Percentiles rank a stretch among this genome's conserved stretches.
phyloP scores from a whole-genome alignment of 805 yeast genomes.

The Saccharomycopsis sp. region DNA sequence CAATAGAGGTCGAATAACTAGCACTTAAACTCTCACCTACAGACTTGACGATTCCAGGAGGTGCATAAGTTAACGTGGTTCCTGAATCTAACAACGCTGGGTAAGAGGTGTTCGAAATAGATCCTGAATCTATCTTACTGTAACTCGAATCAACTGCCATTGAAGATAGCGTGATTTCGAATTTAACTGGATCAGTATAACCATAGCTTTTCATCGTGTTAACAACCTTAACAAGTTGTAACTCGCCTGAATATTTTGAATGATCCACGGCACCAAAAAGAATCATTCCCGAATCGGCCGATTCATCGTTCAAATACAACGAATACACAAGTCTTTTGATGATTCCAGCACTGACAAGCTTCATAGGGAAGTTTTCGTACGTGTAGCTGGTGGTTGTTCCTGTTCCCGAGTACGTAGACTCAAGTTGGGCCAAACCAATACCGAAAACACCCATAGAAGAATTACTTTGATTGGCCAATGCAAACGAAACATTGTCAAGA shows the following conservation, averaged over 20 bases:
- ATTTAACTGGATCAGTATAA: constrained; percentile 36
- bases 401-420: constrained; percentile 45
- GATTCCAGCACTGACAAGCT: constrained; percentile 50
- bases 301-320: constrained; percentile 44
- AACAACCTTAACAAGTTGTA: constrained; percentile 45
- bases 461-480: constrained; percentile 61
- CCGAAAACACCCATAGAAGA: constrained; percentile 69
- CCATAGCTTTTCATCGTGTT: constrained; percentile 34
- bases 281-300: constrained; percentile 43
- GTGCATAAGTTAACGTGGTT: constrained; percentile 44
- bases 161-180: constrained; percentile 40
- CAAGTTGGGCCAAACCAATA: constrained; percentile 64
- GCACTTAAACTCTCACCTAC: constrained; percentile 19
- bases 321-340: constrained; percentile 55
- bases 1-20: constrained; percentile 33
- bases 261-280: constrained; percentile 71
- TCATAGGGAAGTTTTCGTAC: constrained; percentile 63
- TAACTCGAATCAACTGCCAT: constrained; percentile 20
- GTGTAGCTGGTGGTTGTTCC: constrained; percentile 27
- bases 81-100: constrained; percentile 51
- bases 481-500: constrained; percentile 54
- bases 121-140: neutral
- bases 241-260: constrained; percentile 49
- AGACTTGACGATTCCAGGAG: constrained; percentile 25
- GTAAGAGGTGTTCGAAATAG: neutral